phyloP scores from a whole-genome alignment of 768 basidiomycete genomes.

The Pulveroboletus sp. region DNA sequence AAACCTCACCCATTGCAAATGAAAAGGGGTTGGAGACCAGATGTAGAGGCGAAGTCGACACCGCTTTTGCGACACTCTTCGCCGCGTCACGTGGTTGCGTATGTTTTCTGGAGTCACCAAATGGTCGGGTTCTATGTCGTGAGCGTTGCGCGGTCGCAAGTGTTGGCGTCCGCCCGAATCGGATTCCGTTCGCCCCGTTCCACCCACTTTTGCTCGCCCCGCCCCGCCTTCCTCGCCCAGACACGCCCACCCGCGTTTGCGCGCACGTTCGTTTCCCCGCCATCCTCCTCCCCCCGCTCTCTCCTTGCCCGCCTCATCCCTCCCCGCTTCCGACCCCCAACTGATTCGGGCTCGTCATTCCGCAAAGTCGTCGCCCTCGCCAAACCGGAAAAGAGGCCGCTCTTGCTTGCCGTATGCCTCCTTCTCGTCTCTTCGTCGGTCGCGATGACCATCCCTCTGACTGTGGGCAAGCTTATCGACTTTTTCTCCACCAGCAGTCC shows the following conservation, averaged over 20 bases:
- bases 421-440: conserved; percentile 86
- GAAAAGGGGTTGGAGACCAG: too few relatives aligned
- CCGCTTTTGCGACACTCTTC: too few relatives aligned
- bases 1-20: too few relatives aligned
- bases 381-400: conserved; percentile 73
- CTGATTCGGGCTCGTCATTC: conserved; percentile 56
- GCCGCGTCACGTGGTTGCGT: conserved; percentile 3
- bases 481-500: conserved; percentile 74
- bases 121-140: not conserved
- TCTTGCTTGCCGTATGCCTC: conserved; percentile 72
- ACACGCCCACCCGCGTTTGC: not conserved
- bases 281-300: conserved; percentile 2
- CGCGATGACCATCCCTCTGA: conserved; percentile 89
- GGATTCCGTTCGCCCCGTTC: not conserved
- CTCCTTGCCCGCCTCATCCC: conserved; percentile 30
- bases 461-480: conserved; percentile 91
- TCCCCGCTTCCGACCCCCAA: conserved; percentile 32
- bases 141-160: not conserved
- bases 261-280: conserved; percentile 12
- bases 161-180: not conserved
- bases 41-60: too few relatives aligned
- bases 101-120: not conserved
- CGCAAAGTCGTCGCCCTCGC: conserved; percentile 76
- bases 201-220: not conserved
- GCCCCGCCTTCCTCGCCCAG: not conserved